A percentile compares a stretch with the other conserved stretches of the same genome.
These are phyloP conservation scores for Trifolium subterraneum DNA, from an alignment of 306 rosid genomes.

Conservation along the genomic window DNA sequence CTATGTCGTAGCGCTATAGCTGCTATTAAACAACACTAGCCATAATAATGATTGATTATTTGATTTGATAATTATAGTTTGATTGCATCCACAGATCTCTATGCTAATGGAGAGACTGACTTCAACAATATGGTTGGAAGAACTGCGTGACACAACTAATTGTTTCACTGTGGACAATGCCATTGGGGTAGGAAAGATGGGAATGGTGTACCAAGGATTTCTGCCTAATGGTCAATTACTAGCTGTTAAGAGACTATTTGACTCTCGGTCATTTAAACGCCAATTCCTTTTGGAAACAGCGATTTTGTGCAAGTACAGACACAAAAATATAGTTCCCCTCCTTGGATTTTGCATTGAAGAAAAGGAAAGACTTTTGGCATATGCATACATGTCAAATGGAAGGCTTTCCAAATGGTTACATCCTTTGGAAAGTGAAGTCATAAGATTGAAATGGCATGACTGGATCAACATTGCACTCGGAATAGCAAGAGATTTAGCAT, in stretches of 20 bases:
- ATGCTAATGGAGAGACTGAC: slow-evolving; percentile 14
- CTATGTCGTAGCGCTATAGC: no score
- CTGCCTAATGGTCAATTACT: slow-evolving; percentile 32
- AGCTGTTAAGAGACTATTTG: slow-evolving; percentile 44
- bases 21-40: no score
- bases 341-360: slow-evolving; percentile 43
- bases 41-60: no score
- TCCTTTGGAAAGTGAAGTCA: slow-evolving; percentile 16
- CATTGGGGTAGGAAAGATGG: slow-evolving; percentile 46
- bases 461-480: slow-evolving; percentile 47
- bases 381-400: slow-evolving; percentile 43
- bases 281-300: slow-evolving; percentile 38
- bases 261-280: neutral
- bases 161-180: slow-evolving; percentile 39
- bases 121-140: slow-evolving; percentile 31
- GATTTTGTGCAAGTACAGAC: slow-evolving; percentile 36
- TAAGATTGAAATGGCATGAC: slow-evolving; percentile 22
- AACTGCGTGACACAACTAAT: slow-evolving; percentile 37
- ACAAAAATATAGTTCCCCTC: slow-evolving; percentile 40
- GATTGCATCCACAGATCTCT: slow-evolving; percentile 1
- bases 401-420: slow-evolving; percentile 49
- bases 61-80: no score
- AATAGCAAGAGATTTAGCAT: slow-evolving; percentile 44
- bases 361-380: slow-evolving; percentile 33
- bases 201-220: slow-evolving; percentile 46